phyloP scores from a whole-genome alignment of 2,329 filamentous ascomycete genomes.

The Aureobasidium sp. region DNA sequence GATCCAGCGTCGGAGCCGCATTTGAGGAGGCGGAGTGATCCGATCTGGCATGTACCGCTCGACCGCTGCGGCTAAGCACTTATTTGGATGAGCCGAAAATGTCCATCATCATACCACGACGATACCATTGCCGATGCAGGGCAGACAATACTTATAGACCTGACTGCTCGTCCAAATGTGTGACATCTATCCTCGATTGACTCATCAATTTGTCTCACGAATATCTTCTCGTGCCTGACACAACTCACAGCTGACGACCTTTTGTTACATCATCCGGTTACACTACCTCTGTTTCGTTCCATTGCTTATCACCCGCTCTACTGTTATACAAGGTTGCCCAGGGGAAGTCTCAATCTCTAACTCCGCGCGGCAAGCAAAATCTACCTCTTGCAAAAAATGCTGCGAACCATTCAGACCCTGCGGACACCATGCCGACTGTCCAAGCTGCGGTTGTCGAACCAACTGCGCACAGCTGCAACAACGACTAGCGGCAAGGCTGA shows the following conservation, averaged over 20 bases:
- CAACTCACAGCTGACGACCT: background rate
- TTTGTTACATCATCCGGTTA: background rate
- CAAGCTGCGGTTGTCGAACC: background rate
- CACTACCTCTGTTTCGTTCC: background rate
- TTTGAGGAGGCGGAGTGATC: background rate
- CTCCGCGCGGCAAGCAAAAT: background rate
- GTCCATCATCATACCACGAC: background rate
- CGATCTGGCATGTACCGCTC: background rate
- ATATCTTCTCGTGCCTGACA: background rate
- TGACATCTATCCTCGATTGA: no score
- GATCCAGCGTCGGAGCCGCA: background rate
- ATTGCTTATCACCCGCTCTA: background rate
- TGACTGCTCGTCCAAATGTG: background rate
- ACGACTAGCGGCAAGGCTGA: conserved; percentile 34
- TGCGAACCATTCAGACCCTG: background rate
- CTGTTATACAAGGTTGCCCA: background rate
- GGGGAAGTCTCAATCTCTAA: background rate
- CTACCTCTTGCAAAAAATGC: background rate
- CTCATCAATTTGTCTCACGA: no score
- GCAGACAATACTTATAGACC: background rate
- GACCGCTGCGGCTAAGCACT: background rate
- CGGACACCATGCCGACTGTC: background rate
- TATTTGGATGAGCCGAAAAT: background rate
- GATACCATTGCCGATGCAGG: background rate
- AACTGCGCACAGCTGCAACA: conserved; percentile 20